Evolutionary conservation across 352 stramenopile genomes (phyloP), one percentile per base, ranked within the genome.

Genomic region (Phytophthora cryptogea): DNA sequence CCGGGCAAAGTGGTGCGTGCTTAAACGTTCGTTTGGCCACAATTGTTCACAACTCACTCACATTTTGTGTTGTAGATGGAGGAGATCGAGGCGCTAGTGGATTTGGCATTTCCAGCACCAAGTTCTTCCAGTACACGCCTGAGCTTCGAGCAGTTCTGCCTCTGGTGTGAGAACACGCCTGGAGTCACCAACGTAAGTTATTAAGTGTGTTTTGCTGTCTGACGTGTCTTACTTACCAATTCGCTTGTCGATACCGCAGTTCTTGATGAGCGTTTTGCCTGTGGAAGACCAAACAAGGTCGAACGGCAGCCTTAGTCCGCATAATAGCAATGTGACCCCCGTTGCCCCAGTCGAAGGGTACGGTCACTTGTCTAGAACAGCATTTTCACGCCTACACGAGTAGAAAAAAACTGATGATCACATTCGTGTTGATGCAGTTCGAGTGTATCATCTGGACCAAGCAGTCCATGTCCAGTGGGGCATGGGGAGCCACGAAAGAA

Each of bases 101-200:
- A 96, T 31, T 55, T 88, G 14, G 87, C 83, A 6, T 93, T 95
- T 61, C 75, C 78, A 20, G 36, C 63, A 5, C 41, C 66, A 2
- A 66, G 70, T 5, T 56, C 66, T 8, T 14, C 79, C 3, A 85
- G 72, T 17, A 83, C 68, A 32, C 78, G 80, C 2, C 82, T 98
- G 16, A 94, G 61, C 27, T 97, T 95, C 57, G 84, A 96, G 8
- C 76, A 95, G 47, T 97, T 97, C 59, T 82, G 77, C 44, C 73
- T 81, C 16, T 97, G 88, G 87, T 93, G 90, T 59, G 80, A 92
- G 44, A 74, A 68, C 54, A 94, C 83, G 5, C 86, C 89, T 1
- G 80, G 80, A 7, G 80, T 94, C 55, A 79, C 75, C 0, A 86
- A 91, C 32, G 85, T 94, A 65, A 35, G 74, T 45, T 16, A 14